Evolutionary conservation across 192 early-diverging fungal genomes (phyloP).

Genomic region (Dimargaris cristalligena): DNA sequence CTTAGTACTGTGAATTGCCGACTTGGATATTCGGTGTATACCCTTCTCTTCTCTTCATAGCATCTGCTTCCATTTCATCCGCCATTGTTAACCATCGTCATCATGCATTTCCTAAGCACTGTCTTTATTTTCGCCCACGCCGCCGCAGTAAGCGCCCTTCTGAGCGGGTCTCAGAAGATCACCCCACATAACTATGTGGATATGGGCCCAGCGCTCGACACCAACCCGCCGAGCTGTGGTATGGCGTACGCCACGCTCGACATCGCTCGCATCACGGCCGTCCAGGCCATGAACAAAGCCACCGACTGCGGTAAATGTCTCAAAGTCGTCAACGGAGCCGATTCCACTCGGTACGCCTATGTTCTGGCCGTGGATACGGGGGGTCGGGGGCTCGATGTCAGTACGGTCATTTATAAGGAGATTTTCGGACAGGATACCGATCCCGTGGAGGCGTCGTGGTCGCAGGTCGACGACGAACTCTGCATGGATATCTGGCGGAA

Average conservation of each 20-base stretch:
- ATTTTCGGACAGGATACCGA: conserved; percentile 30
- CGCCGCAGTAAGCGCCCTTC: no score
- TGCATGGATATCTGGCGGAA: conserved; percentile 25
- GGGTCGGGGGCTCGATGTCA: conserved; percentile 31
- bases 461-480: conserved; percentile 17
- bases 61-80: no score
- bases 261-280: conserved; percentile 33
- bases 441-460: conserved; percentile 28
- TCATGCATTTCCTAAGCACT: no score
- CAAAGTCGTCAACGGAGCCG: conserved; percentile 22
- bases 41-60: no score
- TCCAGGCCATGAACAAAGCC: conserved; percentile 22
- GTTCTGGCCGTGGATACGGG: conserved; percentile 37
- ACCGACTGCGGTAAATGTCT: conserved; percentile 33
- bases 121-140: no score
- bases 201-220: conserved; percentile 16
- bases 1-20: no score
- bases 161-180: conserved; percentile 24
- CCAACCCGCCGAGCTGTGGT: conserved; percentile 36
- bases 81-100: no score
- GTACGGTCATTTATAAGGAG: conserved; percentile 26
- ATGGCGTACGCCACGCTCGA: conserved; percentile 34
- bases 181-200: conserved; percentile 29
- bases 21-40: no score
- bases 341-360: conserved; percentile 26